Percentiles rank a stretch among this genome's conserved stretches.
Evolutionary conservation across 257 asterid species (phyloP).

Genomic region (Hygrophila difformis): DNA sequence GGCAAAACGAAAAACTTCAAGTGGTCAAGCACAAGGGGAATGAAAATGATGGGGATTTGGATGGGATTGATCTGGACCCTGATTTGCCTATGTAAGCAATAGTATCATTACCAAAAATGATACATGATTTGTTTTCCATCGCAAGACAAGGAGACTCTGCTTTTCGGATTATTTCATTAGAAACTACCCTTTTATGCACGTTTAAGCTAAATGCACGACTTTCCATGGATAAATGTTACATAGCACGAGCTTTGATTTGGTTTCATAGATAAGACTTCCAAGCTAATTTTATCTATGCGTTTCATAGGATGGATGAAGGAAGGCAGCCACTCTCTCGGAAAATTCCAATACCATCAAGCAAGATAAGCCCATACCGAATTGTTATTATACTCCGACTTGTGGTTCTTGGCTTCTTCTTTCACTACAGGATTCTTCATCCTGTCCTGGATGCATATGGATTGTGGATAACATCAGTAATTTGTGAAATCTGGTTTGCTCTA

Average conservation of each 20-base stretch:
- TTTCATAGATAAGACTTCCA: neutral
- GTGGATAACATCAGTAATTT: conserved; percentile 69
- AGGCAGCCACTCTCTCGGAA: conserved; percentile 67
- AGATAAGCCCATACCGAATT: conserved; percentile 55
- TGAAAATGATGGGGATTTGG: neutral
- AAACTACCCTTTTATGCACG: too few relatives aligned
- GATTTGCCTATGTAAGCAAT: conserved; percentile 5
- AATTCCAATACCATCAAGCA: conserved; percentile 62
- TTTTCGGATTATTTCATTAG: too few relatives aligned
- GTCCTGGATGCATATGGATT: conserved; percentile 56
- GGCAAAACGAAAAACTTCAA: conserved; percentile 37
- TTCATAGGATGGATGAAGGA: conserved; percentile 66
- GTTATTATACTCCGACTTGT: conserved; percentile 52
- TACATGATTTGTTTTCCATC: too few relatives aligned
- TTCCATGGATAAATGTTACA: neutral
- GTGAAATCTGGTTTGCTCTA: conserved; percentile 71
- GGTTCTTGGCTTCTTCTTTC: conserved; percentile 61
- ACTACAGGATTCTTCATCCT: conserved; percentile 58
- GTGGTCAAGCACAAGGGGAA: neutral
- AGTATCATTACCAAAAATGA: too few relatives aligned
- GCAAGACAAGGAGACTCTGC: too few relatives aligned
- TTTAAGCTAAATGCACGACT: too few relatives aligned
- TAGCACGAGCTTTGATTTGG: neutral
- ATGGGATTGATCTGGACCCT: conserved; percentile 1
- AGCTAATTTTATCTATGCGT: conserved; percentile 6